Conservation (phyloP, 2,329 filamentous ascomycete genomes). For the Aureobasidium sp. region DNA sequence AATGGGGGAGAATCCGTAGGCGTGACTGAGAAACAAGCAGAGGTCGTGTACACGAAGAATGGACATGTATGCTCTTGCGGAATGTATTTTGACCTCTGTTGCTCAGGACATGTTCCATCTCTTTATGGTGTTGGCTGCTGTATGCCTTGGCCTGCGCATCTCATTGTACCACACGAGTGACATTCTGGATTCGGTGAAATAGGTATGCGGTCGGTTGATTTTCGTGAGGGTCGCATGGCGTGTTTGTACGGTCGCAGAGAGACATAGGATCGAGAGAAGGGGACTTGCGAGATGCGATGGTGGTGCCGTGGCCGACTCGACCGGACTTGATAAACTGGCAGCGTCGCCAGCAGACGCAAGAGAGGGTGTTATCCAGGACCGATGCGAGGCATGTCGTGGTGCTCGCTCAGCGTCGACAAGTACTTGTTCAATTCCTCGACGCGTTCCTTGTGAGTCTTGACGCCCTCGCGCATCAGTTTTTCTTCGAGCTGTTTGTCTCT, state of each 20-base stretch:
- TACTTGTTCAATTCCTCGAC: slow-evolving; percentile 95
- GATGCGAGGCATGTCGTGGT: slow-evolving; percentile 81
- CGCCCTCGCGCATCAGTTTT: slow-evolving; percentile 69
- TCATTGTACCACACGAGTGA: neutral
- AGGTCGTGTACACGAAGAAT: too few relatives aligned
- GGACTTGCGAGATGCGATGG: neutral
- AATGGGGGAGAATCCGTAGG: too few relatives aligned
- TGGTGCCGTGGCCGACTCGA: neutral
- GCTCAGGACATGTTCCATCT: neutral
- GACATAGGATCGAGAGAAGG: neutral
- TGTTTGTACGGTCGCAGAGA: neutral
- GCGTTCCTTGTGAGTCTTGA: slow-evolving; percentile 94
- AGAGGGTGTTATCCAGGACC: slow-evolving; percentile 44
- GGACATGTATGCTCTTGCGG: neutral
- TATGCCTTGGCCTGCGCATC: neutral
- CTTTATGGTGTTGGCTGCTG: neutral
- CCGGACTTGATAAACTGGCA: neutral
- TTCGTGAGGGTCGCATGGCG: neutral
- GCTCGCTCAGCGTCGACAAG: slow-evolving; percentile 82
- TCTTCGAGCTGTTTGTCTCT: slow-evolving; percentile 59
- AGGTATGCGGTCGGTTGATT: neutral
- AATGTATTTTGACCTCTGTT: neutral
- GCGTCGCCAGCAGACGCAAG: neutral
- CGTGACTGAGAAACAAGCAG: too few relatives aligned
- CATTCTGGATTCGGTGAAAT: neutral